These are phyloP conservation scores for Secale cereale DNA, from an alignment of 176 grass and related monocot genomes.

Conservation along the genomic window DNA sequence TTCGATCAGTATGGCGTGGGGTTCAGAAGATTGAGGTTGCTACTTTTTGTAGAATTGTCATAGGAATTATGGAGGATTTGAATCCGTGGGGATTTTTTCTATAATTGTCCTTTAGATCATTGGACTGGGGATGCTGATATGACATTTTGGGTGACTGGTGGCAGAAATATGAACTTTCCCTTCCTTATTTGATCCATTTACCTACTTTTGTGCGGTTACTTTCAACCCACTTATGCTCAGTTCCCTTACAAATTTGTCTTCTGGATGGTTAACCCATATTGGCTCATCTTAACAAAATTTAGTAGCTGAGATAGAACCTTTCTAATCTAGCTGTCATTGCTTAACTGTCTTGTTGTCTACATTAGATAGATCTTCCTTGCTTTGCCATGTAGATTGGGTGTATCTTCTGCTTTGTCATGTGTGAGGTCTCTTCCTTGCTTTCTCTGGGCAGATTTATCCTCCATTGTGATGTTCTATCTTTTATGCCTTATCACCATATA, in stretches of 20 bases:
- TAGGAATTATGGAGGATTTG: background rate
- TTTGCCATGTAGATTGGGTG: background rate
- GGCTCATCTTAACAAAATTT: background rate
- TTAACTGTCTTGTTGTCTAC: background rate
- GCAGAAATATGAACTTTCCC: background rate
- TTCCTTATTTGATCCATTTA: background rate
- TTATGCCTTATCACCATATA: background rate
- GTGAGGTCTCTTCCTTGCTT: background rate
- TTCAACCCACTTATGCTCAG: background rate
- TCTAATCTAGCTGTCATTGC: background rate
- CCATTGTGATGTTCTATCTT: background rate
- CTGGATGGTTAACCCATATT: background rate
- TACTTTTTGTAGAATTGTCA: background rate
- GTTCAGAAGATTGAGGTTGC: background rate
- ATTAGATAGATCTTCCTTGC: background rate
- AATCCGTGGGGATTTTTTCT: background rate
- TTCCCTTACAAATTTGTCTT: background rate
- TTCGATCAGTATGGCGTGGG: background rate
- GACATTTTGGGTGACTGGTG: background rate
- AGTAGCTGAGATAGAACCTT: background rate
- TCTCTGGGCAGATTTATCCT: background rate
- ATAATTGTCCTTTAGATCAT: background rate
- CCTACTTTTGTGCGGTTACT: background rate
- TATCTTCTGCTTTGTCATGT: background rate
- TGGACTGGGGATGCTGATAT: background rate